These are phyloP conservation scores for Azolla pinnata DNA, from an alignment of 75 land plant genomes.

Conservation along the genomic window DNA sequence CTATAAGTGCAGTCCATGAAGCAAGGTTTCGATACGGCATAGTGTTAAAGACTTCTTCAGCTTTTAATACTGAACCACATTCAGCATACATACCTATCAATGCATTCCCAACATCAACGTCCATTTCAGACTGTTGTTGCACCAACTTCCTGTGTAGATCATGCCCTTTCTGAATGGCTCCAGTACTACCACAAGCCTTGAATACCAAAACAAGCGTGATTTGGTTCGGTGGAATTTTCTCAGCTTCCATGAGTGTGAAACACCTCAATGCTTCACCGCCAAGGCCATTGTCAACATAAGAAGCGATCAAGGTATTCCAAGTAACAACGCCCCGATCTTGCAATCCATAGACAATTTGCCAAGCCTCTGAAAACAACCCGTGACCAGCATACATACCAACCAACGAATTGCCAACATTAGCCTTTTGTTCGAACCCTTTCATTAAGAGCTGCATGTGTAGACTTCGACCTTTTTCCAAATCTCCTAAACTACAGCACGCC, in stretches of 20 bases:
- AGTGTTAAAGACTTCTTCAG: constrained; percentile 26
- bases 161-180: constrained; percentile 19
- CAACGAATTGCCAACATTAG: constrained; percentile 50
- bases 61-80: constrained; percentile 25
- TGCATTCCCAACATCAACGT: constrained; percentile 44
- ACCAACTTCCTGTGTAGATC: constrained; percentile 28
- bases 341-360: constrained; percentile 37
- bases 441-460: constrained; percentile 19
- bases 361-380: constrained; percentile 26
- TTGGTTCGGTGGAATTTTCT: constrained; percentile 32
- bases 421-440: constrained; percentile 32
- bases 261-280: constrained; percentile 34
- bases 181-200: constrained; percentile 37
- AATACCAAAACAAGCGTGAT: constrained; percentile 42
- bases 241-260: constrained; percentile 30
- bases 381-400: constrained; percentile 44
- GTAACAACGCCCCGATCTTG: constrained; percentile 43
- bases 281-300: constrained; percentile 22
- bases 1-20: constrained; percentile 56
- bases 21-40: constrained; percentile 44
- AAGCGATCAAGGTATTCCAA: constrained; percentile 53
- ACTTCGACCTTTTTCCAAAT: constrained; percentile 15
- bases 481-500: neutral
- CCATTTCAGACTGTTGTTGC: constrained; percentile 26
- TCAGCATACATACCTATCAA: constrained; percentile 35